Base-by-base conservation (phyloP, 176 grass and related monocot genomes). In the Elymus sibiricus region DNA sequence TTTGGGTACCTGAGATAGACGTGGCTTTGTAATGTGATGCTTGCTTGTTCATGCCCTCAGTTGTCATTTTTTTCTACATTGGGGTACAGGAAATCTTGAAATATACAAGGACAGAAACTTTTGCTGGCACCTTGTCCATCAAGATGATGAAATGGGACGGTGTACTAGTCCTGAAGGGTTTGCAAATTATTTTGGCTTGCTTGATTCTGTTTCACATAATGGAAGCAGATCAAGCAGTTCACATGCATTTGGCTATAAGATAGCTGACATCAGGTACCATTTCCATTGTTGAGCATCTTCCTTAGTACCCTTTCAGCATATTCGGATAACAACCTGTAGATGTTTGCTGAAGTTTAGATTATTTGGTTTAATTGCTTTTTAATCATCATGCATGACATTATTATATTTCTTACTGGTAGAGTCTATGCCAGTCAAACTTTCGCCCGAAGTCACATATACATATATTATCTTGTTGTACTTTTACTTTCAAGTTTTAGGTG, bases 101-200 rank as follows among this genome's bases (percentile, higher is more conserved):
- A 87, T 84, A 90, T 98, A 95, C 66, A 95, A 95, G 81, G 95
- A 95, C 28, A 86, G 81, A 83, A 88, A 94, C 42, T 89, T 98
- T 59, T 98, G 95, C 78, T 90, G 91, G 93, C 88, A 95, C 43
- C 91, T 95, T 75, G 88, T 89, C 86, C 84, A 90, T 82, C 89
- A 93, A 80, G 88, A 95, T 90, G 90, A 83, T 70, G 88, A 90
- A 82, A 90, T 86, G 72, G 93, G 89, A 9, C 91, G 76, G 53
- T 98, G 95, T 88, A 93, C 69, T 82, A 92, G 90, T 82, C 87
- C 89, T 82, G 93, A 98, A 67, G 88, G 88, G 73, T 94, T 98
- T 62, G 51, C 88, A 67, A 95, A 90, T 42, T 98, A 89, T 88
- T 82, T 98, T 90, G 95, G 95, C 46, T 90, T 98, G 86, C 95